phyloP scores from a whole-genome alignment of 495 filamentous ascomycete genomes.

The Neurospora hispaniola region DNA sequence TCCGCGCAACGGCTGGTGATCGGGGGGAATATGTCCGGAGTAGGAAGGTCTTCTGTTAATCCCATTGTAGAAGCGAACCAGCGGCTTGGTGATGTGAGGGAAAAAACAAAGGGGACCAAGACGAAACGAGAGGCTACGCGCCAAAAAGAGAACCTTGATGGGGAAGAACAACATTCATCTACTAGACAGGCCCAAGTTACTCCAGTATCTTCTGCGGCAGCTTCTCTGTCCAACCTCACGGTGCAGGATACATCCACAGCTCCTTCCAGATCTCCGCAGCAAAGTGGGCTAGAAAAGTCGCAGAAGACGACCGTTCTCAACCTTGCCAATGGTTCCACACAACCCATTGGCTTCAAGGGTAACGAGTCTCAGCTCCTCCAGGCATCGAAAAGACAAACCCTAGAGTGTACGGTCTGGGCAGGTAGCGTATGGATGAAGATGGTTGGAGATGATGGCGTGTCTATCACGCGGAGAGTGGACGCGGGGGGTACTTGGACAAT shows the following conservation, averaged over 20 bases:
- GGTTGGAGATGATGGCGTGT: neutral
- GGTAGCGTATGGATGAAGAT: neutral
- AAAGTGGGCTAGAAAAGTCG: fast-evolving
- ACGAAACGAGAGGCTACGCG: neutral
- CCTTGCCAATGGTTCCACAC: neutral
- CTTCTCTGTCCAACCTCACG: neutral
- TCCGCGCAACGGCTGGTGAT: too few relatives aligned
- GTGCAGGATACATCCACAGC: neutral
- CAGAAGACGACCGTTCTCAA: neutral
- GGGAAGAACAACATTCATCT: neutral
- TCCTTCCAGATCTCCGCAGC: neutral
- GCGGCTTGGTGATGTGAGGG: neutral
- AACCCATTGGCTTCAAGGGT: neutral
- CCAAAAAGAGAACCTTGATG: neutral
- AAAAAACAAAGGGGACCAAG: neutral
- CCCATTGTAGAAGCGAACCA: neutral
- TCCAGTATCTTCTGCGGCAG: neutral
- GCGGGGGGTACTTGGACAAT: neutral
- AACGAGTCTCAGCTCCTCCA: neutral
- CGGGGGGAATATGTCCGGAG: neutral
- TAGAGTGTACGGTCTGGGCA: neutral
- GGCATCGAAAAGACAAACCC: neutral
- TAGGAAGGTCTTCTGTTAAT: neutral
- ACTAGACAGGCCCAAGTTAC: neutral
- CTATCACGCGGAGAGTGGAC: neutral